Evolutionary conservation across 345 rosid genomes (phyloP).

Genomic region (Erodium maritimum): DNA sequence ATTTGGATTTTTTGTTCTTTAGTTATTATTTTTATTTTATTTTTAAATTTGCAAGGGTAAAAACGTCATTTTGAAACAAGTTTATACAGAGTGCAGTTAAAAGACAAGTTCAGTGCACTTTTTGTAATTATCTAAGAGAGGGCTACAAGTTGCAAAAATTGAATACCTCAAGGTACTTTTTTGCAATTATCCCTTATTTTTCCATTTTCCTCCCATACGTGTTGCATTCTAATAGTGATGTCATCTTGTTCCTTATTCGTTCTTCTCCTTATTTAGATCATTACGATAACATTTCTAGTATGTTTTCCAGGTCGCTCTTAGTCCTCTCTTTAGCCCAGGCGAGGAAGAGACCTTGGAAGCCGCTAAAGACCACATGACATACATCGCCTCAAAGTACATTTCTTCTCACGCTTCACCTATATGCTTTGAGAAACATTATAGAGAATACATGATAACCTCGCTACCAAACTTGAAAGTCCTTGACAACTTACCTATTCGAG

Average conservation of each 20-base stretch:
- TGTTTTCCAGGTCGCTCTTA: conserved; percentile 34
- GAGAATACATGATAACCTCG: conserved; percentile 76
- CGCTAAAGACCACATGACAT: conserved; percentile 20
- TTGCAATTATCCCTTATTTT: too few species aligned
- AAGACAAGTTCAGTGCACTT: too few species aligned
- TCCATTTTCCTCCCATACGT: neutral
- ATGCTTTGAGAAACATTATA: conserved; percentile 78
- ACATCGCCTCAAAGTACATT: conserved; percentile 42
- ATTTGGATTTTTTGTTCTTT: too few species aligned
- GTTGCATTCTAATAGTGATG: neutral
- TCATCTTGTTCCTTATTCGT: neutral
- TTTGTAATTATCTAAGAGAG: too few species aligned
- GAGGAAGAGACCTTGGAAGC: conserved; percentile 31
- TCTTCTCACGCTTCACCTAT: conserved; percentile 67
- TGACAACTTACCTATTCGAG: conserved; percentile 57
- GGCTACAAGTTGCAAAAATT: too few species aligned
- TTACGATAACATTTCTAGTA: conserved; percentile 1
- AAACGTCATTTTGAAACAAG: too few species aligned
- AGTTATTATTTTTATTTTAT: too few species aligned
- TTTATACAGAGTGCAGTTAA: too few species aligned
- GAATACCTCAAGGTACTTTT: too few species aligned
- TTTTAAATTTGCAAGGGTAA: too few species aligned
- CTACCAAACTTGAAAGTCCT: conserved; percentile 60
- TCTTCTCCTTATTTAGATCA: neutral
- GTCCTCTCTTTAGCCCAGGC: conserved; percentile 13